Conservation (phyloP, 768 basidiomycete genomes). For the Clitopilus passeckerianus region DNA sequence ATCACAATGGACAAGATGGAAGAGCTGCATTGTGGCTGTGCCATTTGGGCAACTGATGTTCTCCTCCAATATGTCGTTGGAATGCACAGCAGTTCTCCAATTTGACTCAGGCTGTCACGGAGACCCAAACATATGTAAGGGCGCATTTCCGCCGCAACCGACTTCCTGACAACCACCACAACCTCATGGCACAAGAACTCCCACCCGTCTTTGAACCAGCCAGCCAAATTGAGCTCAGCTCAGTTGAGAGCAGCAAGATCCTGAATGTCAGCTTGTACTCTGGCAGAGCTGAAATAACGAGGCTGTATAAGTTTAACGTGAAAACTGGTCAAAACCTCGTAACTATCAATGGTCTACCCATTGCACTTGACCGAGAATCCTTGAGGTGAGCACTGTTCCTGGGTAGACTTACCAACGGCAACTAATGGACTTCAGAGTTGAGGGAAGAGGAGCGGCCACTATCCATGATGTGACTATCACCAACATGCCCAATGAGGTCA, state of each 20-base stretch:
- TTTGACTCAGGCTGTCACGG: no score
- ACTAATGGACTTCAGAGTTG: constrained; percentile 17
- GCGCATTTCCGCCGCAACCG: background rate
- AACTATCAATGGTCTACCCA: constrained; percentile 25
- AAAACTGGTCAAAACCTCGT: constrained; percentile 28
- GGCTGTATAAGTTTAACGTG: constrained; percentile 25
- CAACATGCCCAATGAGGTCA: constrained; percentile 3
- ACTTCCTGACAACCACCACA: no score
- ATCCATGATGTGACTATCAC: constrained; percentile 31
- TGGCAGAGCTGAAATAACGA: constrained; percentile 28
- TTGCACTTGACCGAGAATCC: constrained; percentile 20
- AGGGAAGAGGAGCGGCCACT: constrained; percentile 25
- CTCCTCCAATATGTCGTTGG: no score
- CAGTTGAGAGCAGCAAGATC: constrained; percentile 24
- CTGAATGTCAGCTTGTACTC: constrained; percentile 28
- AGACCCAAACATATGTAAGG: background rate
- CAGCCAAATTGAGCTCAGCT: constrained; percentile 17
- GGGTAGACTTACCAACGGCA: background rate
- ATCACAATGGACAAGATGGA: no score
- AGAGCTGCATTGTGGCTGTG: no score
- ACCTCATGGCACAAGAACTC: background rate
- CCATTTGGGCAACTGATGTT: no score
- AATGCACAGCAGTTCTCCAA: no score
- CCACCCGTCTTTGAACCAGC: constrained; percentile 10
- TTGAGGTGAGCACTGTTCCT: constrained; percentile 17